Evolutionary conservation across 2,329 filamentous ascomycete genomes (phyloP).

Genomic region (Ceratocystiopsis minuta): DNA sequence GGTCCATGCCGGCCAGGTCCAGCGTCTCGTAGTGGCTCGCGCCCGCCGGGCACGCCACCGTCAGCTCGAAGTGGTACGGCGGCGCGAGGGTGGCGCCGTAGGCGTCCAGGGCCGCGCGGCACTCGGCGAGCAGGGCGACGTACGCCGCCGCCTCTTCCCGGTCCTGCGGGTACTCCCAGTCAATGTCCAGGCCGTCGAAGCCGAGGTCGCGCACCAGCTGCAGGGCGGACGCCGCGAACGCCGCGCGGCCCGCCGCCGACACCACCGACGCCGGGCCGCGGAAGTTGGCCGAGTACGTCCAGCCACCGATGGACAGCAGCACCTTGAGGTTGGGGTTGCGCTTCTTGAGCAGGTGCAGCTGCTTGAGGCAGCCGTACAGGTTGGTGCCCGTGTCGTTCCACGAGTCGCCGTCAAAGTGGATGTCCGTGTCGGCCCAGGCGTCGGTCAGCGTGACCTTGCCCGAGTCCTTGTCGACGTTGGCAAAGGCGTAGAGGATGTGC

Average conservation of each 20-base stretch:
- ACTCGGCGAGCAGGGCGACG: conserved; percentile 38
- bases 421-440: conserved; percentile 51
- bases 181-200: conserved; percentile 41
- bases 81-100: conserved; percentile 28
- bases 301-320: conserved; percentile 74
- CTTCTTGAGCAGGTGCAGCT: conserved; percentile 69
- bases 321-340: conserved; percentile 70
- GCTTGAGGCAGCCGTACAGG: conserved; percentile 76
- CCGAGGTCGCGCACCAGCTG: conserved; percentile 63
- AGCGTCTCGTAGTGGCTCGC: conserved; percentile 43
- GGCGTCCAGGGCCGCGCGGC: conserved; percentile 38
- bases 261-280: conserved; percentile 42
- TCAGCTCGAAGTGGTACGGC: conserved; percentile 42
- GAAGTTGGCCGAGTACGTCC: conserved; percentile 83
- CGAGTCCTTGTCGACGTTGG: conserved; percentile 59
- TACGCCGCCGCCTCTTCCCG: conserved; percentile 35
- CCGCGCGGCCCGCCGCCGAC: conserved; percentile 46
- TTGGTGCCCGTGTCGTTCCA: conserved; percentile 62
- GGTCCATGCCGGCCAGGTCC: conserved; percentile 46
- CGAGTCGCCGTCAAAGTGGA: conserved; percentile 49
- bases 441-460: conserved; percentile 60
- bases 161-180: conserved; percentile 49
- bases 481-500: conserved; percentile 81
- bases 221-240: conserved; percentile 58
- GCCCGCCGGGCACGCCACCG: conserved; percentile 46